Percentiles rank a stretch among this genome's conserved stretches.
Conservation (phyloP, 78 protist genomes). For the Planoprotostelium fungivorum region DNA sequence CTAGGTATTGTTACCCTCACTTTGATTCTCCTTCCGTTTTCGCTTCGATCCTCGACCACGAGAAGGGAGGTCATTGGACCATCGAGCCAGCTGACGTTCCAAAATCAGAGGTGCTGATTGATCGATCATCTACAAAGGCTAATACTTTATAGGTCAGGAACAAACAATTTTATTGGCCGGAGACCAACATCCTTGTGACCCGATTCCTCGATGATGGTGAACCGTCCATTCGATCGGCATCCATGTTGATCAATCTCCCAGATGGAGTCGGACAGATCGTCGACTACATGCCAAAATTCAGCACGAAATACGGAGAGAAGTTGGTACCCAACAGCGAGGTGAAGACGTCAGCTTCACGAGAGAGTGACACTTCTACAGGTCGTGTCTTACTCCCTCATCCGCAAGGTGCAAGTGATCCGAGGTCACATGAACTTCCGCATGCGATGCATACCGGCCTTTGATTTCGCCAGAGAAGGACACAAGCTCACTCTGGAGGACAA, state of each 20-base stretch:
- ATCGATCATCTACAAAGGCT: background rate
- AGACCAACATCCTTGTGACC: constrained; percentile 41
- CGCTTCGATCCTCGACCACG: constrained; percentile 27
- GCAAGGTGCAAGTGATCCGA: constrained; percentile 48
- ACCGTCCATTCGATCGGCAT: background rate
- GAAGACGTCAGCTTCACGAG: background rate
- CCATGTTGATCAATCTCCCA: background rate
- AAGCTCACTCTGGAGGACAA: background rate
- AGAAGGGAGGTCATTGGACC: constrained; percentile 50
- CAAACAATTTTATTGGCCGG: constrained; percentile 56
- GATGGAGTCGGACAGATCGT: constrained; percentile 19
- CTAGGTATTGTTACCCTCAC: constrained; percentile 37
- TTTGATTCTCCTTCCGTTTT: constrained; percentile 57
- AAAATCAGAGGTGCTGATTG: background rate
- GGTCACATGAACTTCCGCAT: constrained; percentile 29
- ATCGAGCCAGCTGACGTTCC: constrained; percentile 15
- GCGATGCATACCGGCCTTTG: constrained; percentile 36
- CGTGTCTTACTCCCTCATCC: background rate
- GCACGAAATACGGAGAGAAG: background rate
- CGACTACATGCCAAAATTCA: constrained; percentile 55
- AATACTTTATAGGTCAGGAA: constrained; percentile 6
- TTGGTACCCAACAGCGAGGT: background rate
- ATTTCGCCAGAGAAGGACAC: constrained; percentile 33
- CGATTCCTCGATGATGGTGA: constrained; percentile 12
- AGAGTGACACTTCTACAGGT: background rate